Evolutionary conservation across 2,329 filamentous ascomycete genomes (phyloP).

Genomic region (Fusarium sp.): DNA sequence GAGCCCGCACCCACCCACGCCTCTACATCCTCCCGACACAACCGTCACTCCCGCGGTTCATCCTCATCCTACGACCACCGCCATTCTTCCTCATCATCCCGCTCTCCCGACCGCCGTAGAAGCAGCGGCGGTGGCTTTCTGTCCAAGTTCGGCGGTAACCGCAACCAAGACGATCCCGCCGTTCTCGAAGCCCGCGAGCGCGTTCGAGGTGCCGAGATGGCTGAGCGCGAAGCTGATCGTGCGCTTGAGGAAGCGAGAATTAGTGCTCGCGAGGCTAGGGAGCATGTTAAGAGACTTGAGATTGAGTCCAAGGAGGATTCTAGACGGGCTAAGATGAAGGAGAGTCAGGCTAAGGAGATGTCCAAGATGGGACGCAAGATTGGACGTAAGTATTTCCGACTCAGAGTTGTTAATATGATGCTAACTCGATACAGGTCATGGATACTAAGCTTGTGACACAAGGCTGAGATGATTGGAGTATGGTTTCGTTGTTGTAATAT

Average conservation of each 20-base stretch:
- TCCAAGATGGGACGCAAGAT: constrained; percentile 77
- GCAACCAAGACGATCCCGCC: constrained; percentile 65
- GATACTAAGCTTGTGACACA: neutral
- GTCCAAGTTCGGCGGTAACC: constrained; percentile 57
- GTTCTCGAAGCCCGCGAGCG: constrained; percentile 71
- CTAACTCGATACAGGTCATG: constrained; percentile 22
- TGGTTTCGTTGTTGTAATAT: constrained; percentile 11
- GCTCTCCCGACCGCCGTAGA: constrained; percentile 25
- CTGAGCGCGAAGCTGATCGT: constrained; percentile 73
- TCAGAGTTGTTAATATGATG: neutral
- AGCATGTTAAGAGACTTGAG: constrained; percentile 72
- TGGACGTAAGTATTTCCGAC: constrained; percentile 64
- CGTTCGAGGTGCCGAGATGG: constrained; percentile 70
- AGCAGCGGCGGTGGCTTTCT: constrained; percentile 51
- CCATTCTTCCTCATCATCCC: constrained; percentile 6
- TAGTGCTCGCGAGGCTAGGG: constrained; percentile 71
- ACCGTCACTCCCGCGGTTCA: neutral
- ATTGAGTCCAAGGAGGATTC: constrained; percentile 74
- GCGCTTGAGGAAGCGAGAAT: constrained; percentile 68
- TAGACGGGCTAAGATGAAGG: constrained; percentile 73
- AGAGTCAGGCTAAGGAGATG: constrained; percentile 71
- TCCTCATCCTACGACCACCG: constrained; percentile 21
- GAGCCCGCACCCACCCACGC: constrained; percentile 43
- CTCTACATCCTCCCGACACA: constrained; percentile 40
- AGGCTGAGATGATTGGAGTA: neutral